Percentiles rank a stretch among this genome's conserved stretches.
phyloP scores from a whole-genome alignment of 2,329 filamentous ascomycete species.

The Botrytis galanthina region DNA sequence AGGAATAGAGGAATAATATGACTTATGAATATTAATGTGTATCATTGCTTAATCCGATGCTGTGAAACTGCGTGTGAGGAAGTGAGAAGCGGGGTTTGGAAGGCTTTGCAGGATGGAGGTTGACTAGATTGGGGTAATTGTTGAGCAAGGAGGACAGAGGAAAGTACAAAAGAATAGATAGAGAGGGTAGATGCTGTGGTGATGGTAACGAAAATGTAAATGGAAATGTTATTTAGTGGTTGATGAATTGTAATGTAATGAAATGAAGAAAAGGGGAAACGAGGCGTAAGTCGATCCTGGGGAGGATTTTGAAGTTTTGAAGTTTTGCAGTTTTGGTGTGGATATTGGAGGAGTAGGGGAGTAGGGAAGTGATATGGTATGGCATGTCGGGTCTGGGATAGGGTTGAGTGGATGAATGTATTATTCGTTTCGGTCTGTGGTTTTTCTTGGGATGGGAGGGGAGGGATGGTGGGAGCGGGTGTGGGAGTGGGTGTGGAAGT shows the following conservation, averaged over 20 bases:
- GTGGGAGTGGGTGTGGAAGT: too few relatives aligned
- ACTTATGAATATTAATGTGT: neutral
- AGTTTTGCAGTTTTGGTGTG: neutral
- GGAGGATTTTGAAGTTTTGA: neutral
- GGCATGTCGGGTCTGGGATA: neutral
- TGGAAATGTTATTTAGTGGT: neutral
- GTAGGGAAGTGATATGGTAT: too few relatives aligned
- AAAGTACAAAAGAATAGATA: neutral
- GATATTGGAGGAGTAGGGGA: neutral
- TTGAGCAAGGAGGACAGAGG: neutral
- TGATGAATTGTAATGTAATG: fast-evolving
- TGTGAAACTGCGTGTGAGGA: neutral
- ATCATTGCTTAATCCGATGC: neutral
- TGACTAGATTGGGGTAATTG: neutral
- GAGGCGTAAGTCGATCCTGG: too few relatives aligned
- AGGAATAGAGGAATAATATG: neutral
- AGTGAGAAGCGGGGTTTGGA: neutral
- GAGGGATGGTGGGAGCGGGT: neutral
- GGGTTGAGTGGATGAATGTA: neutral
- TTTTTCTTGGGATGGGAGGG: neutral
- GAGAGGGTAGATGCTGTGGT: neutral
- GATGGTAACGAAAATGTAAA: neutral
- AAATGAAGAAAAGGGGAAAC: neutral
- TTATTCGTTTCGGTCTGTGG: neutral
- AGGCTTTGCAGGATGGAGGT: neutral